Evolutionary conservation across 116 monocot species (phyloP), one percentile per base, ranked within the genome.

Genomic region (Dioscorea cayenensis): DNA sequence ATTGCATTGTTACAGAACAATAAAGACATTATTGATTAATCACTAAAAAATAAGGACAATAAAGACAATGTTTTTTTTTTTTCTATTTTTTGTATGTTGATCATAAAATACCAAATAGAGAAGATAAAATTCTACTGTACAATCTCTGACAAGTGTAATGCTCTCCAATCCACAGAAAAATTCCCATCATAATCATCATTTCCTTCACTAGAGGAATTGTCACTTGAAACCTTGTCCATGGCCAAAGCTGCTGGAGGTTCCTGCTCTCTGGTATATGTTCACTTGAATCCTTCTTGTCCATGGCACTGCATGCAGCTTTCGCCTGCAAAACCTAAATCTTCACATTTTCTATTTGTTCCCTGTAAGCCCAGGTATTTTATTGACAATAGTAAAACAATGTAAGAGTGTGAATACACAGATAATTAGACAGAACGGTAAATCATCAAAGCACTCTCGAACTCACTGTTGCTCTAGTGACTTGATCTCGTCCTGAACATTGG

Each of bases 391-490:
- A 63, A 21, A 32, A 20, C 6, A 59, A 25, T 25, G 21, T 2
- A 69, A 5, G 9, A 29, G 13, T 28, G 13, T 21, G 2, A 61
- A 4, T 55, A 13, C 13, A 50, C 5, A 29, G 11, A 20, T 76
- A 69, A 36, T 27, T 18, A 69, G 49, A 63, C 22, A 6, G 13
- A 36, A 37, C 19, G 32, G 43, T 32, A 49, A 60, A 28, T 12
- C 25, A 2, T 12, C 16, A 60, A 17, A 23, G 37, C 25, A 3
- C 12, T 25, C 25, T 51, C 27, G n/a, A 49, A 77, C 73, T 81
- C 64, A 97, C 97, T 72, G 72, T 76, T 97, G 93, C 48, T 97
- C 97, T 59, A 97, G 38, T 5, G 81, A 82, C 32, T 88, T 84
- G 36, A 74, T 83, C 59, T 85, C 90, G 63, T 81, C 88, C 69